phyloP scores from a whole-genome alignment of 192 early-diverging fungal genomes.

The Coemansia sp. region DNA sequence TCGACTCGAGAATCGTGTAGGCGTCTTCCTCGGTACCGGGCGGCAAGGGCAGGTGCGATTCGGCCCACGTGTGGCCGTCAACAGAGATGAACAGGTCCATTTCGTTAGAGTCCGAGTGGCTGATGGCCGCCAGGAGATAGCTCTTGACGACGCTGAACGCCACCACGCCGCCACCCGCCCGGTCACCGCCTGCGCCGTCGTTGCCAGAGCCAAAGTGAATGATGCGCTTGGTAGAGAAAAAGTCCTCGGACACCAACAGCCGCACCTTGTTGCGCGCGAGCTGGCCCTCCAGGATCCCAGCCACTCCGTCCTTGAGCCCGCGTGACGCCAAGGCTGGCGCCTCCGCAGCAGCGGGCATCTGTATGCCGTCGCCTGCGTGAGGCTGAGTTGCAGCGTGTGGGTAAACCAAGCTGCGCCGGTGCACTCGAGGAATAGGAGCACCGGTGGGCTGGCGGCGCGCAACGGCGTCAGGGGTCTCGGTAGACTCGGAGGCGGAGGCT shows the following conservation, averaged over 20 bases:
- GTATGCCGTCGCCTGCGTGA: constrained; percentile 11
- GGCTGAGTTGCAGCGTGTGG: constrained; percentile 6
- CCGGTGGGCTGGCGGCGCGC: neutral
- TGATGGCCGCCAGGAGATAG: constrained; percentile 73
- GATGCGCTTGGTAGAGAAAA: constrained; percentile 61
- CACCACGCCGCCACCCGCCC: constrained; percentile 67
- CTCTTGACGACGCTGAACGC: constrained; percentile 71
- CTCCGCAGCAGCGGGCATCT: neutral
- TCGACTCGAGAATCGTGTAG: constrained; percentile 88
- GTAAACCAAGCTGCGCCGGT: neutral
- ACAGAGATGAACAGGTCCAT: constrained; percentile 68
- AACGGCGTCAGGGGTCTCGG: constrained; percentile 10
- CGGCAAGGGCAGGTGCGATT: constrained; percentile 63
- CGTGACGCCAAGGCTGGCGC: constrained; percentile 3
- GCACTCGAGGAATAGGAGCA: neutral
- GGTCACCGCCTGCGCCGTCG: constrained; percentile 53
- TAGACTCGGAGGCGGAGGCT: constrained; percentile 9
- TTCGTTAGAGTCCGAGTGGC: constrained; percentile 57
- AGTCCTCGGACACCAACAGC: constrained; percentile 79
- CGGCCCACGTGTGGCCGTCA: constrained; percentile 69
- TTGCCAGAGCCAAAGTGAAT: constrained; percentile 64
- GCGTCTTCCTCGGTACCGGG: constrained; percentile 63
- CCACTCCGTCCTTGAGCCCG: constrained; percentile 10
- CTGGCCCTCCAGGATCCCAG: constrained; percentile 31
- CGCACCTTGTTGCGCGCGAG: constrained; percentile 21